These are phyloP conservation scores for Escallonia rubra DNA, from an alignment of 129 eudicot genomes.

Conservation along the genomic window DNA sequence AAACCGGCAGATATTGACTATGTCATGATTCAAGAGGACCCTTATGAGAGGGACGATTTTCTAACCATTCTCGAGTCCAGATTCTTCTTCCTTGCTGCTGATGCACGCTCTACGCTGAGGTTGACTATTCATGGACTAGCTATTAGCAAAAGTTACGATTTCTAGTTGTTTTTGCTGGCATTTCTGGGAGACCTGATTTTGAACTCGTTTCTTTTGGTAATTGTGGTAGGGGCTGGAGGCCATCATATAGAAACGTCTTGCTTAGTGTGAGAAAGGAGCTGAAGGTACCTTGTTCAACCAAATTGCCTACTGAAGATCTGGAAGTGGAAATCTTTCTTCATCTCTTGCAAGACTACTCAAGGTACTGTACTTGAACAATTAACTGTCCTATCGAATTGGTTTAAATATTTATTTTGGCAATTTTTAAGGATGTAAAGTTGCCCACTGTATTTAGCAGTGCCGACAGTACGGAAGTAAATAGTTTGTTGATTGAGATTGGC, in stretches of 20 bases:
- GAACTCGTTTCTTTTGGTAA: constrained; percentile 2
- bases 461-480: no score
- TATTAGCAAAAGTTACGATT: no score
- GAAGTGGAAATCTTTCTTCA: constrained; percentile 92
- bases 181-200: not conserved
- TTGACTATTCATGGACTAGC: constrained; percentile 6
- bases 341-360: constrained; percentile 72
- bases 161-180: not conserved
- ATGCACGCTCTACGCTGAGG: constrained; percentile 95
- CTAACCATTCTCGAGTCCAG: constrained; percentile 69
- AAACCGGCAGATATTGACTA: constrained; percentile 52
- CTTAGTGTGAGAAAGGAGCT: constrained; percentile 73
- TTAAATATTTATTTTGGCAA: no score
- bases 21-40: constrained; percentile 83
- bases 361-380: constrained; percentile 36
- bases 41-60: constrained; percentile 74
- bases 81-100: constrained; percentile 93
- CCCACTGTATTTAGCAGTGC: no score
- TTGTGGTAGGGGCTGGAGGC: constrained; percentile 85
- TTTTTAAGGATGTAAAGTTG: no score
- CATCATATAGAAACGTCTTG: constrained; percentile 86
- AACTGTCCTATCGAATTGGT: not conserved
- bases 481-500: no score
- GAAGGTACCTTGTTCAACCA: constrained; percentile 69
- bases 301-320: constrained; percentile 77